These are phyloP conservation scores for Agastache rugosa DNA, from an alignment of 257 asterid species.

Conservation along the genomic window DNA sequence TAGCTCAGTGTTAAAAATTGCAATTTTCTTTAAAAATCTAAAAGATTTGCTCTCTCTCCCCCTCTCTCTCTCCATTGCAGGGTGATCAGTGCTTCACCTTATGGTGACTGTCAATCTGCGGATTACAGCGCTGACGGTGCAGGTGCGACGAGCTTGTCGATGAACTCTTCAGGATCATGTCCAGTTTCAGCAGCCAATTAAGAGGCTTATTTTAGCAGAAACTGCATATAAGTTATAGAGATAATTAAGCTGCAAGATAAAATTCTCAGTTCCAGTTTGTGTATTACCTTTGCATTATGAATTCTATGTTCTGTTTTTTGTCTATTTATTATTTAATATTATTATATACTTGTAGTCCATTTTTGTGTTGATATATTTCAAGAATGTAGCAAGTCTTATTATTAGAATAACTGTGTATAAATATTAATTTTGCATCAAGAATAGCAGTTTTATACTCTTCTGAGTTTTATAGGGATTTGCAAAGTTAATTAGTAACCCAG, in stretches of 20 bases:
- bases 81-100: constrained; percentile 61
- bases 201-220: constrained; percentile 25
- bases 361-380: constrained; percentile 41
- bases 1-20: not conserved
- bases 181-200: constrained; percentile 50
- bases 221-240: constrained; percentile 39
- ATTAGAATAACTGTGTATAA: constrained; percentile 38
- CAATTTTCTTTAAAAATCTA: not conserved
- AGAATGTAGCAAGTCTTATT: constrained; percentile 39
- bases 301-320: constrained; percentile 23
- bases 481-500: too few relatives aligned
- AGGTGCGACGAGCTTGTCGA: constrained; percentile 47
- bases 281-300: constrained; percentile 18
- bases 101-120: constrained; percentile 45
- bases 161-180: constrained; percentile 56
- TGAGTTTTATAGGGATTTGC: not conserved
- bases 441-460: not conserved
- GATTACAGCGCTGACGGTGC: constrained; percentile 52
- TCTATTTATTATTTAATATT: constrained; percentile 15
- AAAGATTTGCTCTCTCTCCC: not conserved
- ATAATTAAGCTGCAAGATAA: constrained; percentile 30
- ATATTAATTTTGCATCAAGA: constrained; percentile 24
- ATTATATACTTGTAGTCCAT: constrained; percentile 40
- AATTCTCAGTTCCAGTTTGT: constrained; percentile 22
- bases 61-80: constrained; percentile 43